Percentiles rank a stretch among this genome's conserved stretches.
Evolutionary conservation across 768 basidiomycete genomes (phyloP).

Genomic region (Cystofilobasidium ferigula): DNA sequence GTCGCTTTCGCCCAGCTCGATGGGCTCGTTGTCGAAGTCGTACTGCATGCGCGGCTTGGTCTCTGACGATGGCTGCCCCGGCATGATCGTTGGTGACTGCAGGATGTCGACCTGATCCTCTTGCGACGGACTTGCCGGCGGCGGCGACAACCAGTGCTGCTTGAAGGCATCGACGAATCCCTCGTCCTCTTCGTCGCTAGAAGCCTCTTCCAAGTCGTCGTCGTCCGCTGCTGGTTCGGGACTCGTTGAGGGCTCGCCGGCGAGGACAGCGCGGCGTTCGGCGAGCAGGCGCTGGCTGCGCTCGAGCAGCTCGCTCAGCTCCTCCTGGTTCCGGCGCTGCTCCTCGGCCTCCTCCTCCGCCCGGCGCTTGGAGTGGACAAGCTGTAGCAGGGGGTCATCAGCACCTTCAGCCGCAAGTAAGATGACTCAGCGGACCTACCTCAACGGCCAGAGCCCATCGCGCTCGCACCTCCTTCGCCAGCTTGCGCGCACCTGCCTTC

Average conservation of each 20-base stretch:
- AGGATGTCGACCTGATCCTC: background rate
- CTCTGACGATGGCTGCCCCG: background rate
- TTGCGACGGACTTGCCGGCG: conserved; percentile 28
- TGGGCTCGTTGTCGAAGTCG: background rate
- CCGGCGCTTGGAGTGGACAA: conserved; percentile 41
- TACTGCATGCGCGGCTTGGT: background rate
- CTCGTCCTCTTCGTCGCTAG: background rate
- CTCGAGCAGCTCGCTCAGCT: conserved; percentile 79
- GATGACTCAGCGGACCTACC: conserved; percentile 25
- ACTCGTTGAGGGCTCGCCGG: conserved; percentile 42
- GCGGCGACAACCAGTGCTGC: background rate
- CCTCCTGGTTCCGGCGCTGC: conserved; percentile 63
- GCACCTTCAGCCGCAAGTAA: background rate
- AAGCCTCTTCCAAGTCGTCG: conserved; percentile 17
- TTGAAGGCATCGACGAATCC: no score
- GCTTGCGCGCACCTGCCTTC: conserved; percentile 57
- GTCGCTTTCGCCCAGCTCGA: background rate
- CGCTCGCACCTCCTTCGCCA: conserved; percentile 55
- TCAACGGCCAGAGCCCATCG: conserved; percentile 81
- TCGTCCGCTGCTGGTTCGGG: background rate
- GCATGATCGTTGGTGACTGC: no score
- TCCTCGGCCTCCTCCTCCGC: conserved; percentile 62
- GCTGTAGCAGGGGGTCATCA: background rate
- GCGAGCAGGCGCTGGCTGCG: conserved; percentile 77
- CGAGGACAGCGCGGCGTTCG: conserved; percentile 65